phyloP scores from a whole-genome alignment of 306 rosid species.

The Acacia melanoxylon region DNA sequence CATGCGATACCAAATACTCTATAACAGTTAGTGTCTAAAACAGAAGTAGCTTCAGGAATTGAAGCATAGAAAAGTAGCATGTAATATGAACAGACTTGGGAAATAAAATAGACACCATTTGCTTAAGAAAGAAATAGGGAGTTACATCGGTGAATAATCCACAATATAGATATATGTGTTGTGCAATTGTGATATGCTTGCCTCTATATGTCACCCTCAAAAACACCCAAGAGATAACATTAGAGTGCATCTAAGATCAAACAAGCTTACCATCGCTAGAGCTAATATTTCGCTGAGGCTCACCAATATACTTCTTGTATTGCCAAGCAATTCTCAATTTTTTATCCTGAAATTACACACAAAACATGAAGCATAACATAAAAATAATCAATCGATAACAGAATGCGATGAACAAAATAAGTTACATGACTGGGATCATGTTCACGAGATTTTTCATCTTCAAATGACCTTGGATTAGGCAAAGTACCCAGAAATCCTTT shows the following conservation, averaged over 20 bases:
- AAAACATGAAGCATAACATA: conserved; percentile 8
- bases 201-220: too few relatives aligned
- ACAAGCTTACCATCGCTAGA: conserved; percentile 48
- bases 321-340: conserved; percentile 94
- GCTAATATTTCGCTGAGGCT: conserved; percentile 52
- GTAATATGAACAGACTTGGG: too few relatives aligned
- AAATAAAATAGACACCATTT: too few relatives aligned
- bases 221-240: background rate
- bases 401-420: conserved; percentile 18
- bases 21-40: too few relatives aligned
- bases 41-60: too few relatives aligned
- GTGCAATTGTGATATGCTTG: too few relatives aligned
- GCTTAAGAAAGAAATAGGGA: too few relatives aligned
- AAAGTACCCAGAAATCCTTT: conserved; percentile 85
- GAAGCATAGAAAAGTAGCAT: too few relatives aligned
- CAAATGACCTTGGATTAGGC: conserved; percentile 61
- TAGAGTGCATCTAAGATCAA: background rate
- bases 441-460: conserved; percentile 47
- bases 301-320: conserved; percentile 84
- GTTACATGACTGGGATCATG: conserved; percentile 53
- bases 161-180: too few relatives aligned
- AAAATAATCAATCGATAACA: conserved; percentile 16
- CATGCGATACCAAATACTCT: too few relatives aligned
- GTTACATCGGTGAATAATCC: too few relatives aligned
- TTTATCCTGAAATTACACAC: conserved; percentile 57